phyloP scores from a whole-genome alignment of 345 rosid species.

The Populus nigra region DNA sequence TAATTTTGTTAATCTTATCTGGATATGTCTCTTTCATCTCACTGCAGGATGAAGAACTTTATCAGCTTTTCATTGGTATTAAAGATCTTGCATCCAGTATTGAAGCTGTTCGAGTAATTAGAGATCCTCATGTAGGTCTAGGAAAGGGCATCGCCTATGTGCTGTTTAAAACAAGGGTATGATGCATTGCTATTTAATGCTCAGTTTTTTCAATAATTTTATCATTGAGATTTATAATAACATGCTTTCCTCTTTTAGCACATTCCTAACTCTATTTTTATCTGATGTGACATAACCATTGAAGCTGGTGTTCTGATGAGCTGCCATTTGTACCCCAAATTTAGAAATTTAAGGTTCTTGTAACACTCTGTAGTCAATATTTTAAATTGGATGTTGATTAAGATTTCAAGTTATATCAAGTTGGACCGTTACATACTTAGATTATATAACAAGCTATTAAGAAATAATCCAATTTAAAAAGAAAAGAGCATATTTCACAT shows the following conservation, averaged over 20 bases:
- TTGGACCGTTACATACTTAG: background rate
- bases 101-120: slow-evolving; percentile 89
- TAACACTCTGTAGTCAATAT: background rate
- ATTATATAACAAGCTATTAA: too few relatives aligned
- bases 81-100: slow-evolving; percentile 54
- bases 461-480: background rate
- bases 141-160: slow-evolving; percentile 98
- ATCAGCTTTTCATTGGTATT: slow-evolving; percentile 68
- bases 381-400: background rate
- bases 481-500: background rate
- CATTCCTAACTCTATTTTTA: background rate
- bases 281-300: background rate
- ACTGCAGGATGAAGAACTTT: slow-evolving; percentile 85
- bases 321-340: background rate
- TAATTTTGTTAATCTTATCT: background rate
- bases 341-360: background rate
- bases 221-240: too few relatives aligned
- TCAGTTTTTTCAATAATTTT: background rate
- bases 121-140: slow-evolving; percentile 75
- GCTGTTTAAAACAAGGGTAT: slow-evolving; percentile 80
- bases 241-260: background rate
- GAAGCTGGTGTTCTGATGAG: background rate
- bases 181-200: slow-evolving; percentile 10
- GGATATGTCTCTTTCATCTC: background rate
- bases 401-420: background rate